These are phyloP conservation scores for Stentor coeruleus DNA, from an alignment of 73 alveolate species.

Conservation along the genomic window DNA sequence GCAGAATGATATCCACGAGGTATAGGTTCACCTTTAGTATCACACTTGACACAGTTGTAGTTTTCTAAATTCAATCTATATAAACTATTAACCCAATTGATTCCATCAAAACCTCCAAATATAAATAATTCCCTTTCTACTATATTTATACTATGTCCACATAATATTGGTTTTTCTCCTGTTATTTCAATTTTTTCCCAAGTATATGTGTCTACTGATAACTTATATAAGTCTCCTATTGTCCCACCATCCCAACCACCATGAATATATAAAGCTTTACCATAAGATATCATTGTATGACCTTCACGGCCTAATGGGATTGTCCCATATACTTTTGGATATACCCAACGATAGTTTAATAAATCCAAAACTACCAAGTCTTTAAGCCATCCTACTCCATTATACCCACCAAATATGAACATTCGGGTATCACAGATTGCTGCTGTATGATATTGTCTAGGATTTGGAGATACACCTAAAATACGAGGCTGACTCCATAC, in stretches of 20 bases:
- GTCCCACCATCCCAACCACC: constrained; percentile 97
- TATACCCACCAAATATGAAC: constrained; percentile 51
- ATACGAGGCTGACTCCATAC: constrained; percentile 32
- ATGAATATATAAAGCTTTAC: constrained; percentile 67
- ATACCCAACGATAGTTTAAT: constrained; percentile 32
- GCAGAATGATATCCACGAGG: constrained; percentile 67
- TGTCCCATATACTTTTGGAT: background rate
- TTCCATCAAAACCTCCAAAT: constrained; percentile 30
- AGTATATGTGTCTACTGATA: constrained; percentile 49
- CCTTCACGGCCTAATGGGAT: constrained; percentile 64
- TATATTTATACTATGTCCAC: constrained; percentile 19
- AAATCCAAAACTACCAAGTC: constrained; percentile 39
- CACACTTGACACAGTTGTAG: constrained; percentile 6
- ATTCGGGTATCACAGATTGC: constrained; percentile 46
- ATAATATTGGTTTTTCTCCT: constrained; percentile 37
- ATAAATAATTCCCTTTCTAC: background rate
- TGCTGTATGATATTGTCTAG: constrained; percentile 69
- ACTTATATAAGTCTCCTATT: constrained; percentile 78
- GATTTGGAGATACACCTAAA: constrained; percentile 38
- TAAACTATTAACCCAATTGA: constrained; percentile 14
- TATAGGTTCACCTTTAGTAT: constrained; percentile 46
- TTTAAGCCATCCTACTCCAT: constrained; percentile 41
- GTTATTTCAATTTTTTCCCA: constrained; percentile 41
- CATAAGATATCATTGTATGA: constrained; percentile 70
- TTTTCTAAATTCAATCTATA: background rate